Conservation (phyloP, 2,329 filamentous ascomycete genomes). For the Fusarium drepaniforme region DNA sequence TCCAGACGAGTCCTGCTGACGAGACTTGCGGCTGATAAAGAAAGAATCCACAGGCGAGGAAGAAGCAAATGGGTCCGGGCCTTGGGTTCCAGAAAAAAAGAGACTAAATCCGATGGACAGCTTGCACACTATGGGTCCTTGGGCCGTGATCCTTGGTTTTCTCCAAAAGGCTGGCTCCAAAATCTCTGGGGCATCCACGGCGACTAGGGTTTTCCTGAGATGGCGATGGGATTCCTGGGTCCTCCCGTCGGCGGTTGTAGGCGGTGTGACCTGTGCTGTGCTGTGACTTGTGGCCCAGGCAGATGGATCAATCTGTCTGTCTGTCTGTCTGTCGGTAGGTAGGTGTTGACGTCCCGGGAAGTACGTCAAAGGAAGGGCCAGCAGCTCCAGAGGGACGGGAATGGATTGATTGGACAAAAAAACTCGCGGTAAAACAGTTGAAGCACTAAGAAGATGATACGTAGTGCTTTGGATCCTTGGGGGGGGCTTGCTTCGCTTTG, state of each 20-base stretch:
- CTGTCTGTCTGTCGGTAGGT: background rate
- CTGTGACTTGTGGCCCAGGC: constrained; percentile 37
- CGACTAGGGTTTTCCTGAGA: constrained; percentile 46
- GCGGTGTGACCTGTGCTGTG: constrained; percentile 46
- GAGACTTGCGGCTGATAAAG: constrained; percentile 48
- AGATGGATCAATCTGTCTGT: constrained; percentile 42
- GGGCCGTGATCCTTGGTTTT: constrained; percentile 47
- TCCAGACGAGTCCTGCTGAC: constrained; percentile 29
- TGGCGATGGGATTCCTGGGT: constrained; percentile 43
- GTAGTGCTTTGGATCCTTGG: constrained; percentile 39
- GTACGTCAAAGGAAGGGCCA: constrained; percentile 28
- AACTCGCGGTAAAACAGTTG: constrained; percentile 39
- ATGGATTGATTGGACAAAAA: constrained; percentile 32
- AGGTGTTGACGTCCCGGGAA: background rate
- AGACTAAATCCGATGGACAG: constrained; percentile 45
- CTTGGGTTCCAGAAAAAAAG: constrained; percentile 44
- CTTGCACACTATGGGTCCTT: constrained; percentile 47
- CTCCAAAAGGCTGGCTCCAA: constrained; percentile 44
- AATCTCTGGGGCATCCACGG: constrained; percentile 42
- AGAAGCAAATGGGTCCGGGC: constrained; percentile 40
- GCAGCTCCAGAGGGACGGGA: constrained; percentile 33
- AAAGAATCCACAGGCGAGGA: constrained; percentile 43
- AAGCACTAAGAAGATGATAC: constrained; percentile 45
- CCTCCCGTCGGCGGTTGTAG: constrained; percentile 43
- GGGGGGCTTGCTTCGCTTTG: background rate